phyloP scores from a whole-genome alignment of 2,329 filamentous ascomycete genomes.

The Epichloe brachyelytri region DNA sequence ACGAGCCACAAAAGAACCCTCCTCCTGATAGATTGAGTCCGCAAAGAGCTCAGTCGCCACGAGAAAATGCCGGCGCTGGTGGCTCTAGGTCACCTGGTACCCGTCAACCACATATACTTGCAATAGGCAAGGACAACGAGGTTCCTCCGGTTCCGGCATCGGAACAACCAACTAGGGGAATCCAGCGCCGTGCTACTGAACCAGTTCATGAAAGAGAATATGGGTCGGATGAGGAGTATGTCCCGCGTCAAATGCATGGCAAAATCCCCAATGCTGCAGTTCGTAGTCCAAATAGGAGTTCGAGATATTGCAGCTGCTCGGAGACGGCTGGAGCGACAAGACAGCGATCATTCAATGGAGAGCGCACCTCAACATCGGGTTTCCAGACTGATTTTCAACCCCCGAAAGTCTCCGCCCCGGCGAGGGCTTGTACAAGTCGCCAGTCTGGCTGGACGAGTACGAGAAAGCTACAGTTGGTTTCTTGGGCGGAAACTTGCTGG shows the following conservation, averaged over 20 bases:
- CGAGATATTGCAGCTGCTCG: slow-evolving; percentile 9
- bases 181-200: slow-evolving; percentile 19
- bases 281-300: neutral
- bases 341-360: slow-evolving; percentile 18
- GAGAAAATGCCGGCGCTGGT: slow-evolving; percentile 24
- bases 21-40: slow-evolving; percentile 37
- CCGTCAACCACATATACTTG: slow-evolving; percentile 4
- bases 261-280: slow-evolving; percentile 1
- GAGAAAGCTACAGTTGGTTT: slow-evolving; percentile 52
- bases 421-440: slow-evolving; percentile 43
- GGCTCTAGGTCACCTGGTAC: slow-evolving; percentile 1
- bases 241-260: slow-evolving; percentile 12
- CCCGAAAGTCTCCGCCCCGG: slow-evolving; percentile 32
- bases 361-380: slow-evolving; percentile 23
- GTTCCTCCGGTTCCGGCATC: slow-evolving; percentile 17
- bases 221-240: slow-evolving; percentile 16
- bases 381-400: slow-evolving; percentile 29
- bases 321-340: slow-evolving; percentile 16
- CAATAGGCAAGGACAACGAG: slow-evolving; percentile 17
- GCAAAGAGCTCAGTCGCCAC: slow-evolving; percentile 17
- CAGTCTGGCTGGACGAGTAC: slow-evolving; percentile 59
- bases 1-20: slow-evolving; percentile 45
- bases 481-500: slow-evolving; percentile 44
- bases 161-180: slow-evolving; percentile 6
- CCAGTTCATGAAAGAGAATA: slow-evolving; percentile 16